Percentiles rank a stretch among this genome's conserved stretches.
These are phyloP conservation scores for Bacidia gigantensis DNA, from an alignment of 495 filamentous ascomycete genomes.

Conservation along the genomic window DNA sequence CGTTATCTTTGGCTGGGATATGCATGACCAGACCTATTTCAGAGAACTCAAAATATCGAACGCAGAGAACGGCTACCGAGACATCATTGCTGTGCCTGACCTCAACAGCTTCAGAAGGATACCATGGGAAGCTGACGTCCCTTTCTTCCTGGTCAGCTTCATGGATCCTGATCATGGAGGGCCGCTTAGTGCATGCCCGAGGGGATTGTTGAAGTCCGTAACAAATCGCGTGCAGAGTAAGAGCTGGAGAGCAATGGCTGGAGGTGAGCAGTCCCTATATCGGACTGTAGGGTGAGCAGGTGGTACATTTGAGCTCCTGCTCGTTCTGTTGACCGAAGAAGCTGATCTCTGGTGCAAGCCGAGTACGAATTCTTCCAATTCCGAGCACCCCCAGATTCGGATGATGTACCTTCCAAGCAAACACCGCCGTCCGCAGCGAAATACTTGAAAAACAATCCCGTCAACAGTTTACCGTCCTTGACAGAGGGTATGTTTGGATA, in stretches of 20 bases:
- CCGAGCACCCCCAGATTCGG: conserved; percentile 41
- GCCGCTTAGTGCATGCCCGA: conserved; percentile 68
- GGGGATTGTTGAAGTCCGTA: conserved; percentile 56
- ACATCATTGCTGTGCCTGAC: conserved; percentile 76
- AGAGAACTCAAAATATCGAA: conserved; percentile 79
- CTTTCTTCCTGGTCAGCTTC: conserved; percentile 89
- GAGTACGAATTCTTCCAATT: conserved; percentile 99
- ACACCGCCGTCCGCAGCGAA: conserved; percentile 57
- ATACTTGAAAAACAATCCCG: conserved; percentile 60
- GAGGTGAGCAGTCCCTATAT: conserved; percentile 44
- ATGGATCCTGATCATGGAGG: conserved; percentile 54
- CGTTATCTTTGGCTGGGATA: conserved; percentile 95
- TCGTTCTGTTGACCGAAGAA: conserved; percentile 6
- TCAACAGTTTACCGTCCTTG: conserved; percentile 54
- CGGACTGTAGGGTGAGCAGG: neutral
- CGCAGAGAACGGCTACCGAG: conserved; percentile 82
- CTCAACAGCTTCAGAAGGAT: conserved; percentile 72
- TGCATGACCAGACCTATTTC: conserved; percentile 87
- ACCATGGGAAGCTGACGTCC: conserved; percentile 86
- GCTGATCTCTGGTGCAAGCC: conserved; percentile 35
- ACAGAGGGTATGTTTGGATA: conserved; percentile 99
- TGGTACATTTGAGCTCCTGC: neutral
- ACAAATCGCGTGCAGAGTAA: conserved; percentile 50
- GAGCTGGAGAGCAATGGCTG: conserved; percentile 77
- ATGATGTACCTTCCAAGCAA: conserved; percentile 29